A percentile compares a stretch with the other conserved stretches of the same genome.
Conservation (phyloP, 495 filamentous ascomycete genomes). For the Lentithecium fluviatile region DNA sequence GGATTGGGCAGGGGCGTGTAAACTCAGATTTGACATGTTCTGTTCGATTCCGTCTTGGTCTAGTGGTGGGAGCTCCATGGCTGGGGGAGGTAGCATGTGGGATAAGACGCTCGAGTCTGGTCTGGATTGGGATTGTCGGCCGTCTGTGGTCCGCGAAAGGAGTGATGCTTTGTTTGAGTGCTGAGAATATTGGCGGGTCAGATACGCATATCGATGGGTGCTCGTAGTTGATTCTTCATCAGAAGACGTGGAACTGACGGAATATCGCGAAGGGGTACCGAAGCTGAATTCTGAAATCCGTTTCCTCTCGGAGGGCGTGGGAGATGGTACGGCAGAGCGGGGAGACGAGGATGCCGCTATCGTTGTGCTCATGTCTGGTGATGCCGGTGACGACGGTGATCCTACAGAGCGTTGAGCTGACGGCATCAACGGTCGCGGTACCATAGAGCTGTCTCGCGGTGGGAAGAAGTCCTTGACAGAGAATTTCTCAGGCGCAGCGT, state of each 20-base stretch:
- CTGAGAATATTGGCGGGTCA: not conserved
- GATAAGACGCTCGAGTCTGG: conserved; percentile 13
- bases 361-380: not conserved
- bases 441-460: conserved; percentile 2
- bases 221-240: conserved; percentile 9
- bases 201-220: conserved; percentile 7
- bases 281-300: conserved; percentile 30
- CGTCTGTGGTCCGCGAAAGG: conserved; percentile 12
- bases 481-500: not conserved
- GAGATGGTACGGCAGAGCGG: conserved; percentile 7
- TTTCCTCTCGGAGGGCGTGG: conserved; percentile 4
- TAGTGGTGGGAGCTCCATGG: conserved; percentile 19
- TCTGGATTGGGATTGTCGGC: not conserved
- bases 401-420: not conserved
- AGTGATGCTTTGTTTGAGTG: conserved; percentile 10
- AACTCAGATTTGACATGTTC: conserved; percentile 9
- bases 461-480: conserved; percentile 22
- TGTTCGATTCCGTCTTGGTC: conserved; percentile 8
- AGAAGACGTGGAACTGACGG: conserved; percentile 17
- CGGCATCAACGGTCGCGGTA: not conserved
- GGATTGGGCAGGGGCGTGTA: conserved; percentile 8
- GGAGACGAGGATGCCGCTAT: not conserved
- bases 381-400: not conserved
- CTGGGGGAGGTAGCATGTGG: conserved; percentile 25
- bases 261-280: conserved; percentile 10